A percentile compares a stretch with the other conserved stretches of the same genome.
phyloP scores from a whole-genome alignment of 768 basidiomycete species.

The Hygrophorus russula region DNA sequence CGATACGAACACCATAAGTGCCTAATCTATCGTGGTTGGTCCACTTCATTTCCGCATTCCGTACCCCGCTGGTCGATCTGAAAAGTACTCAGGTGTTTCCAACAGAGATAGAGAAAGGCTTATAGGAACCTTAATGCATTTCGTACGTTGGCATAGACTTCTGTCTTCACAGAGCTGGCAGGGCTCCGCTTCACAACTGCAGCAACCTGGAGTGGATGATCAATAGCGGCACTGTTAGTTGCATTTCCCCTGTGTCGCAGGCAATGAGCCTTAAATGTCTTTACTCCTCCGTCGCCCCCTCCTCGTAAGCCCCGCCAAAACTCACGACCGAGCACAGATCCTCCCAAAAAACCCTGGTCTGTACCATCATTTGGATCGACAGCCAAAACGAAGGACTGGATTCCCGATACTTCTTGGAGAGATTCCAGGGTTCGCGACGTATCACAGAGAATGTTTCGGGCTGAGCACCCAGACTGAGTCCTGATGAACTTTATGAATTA shows the following conservation, averaged over 20 bases:
- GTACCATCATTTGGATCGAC: constrained; percentile 37
- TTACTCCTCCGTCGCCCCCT: constrained; percentile 48
- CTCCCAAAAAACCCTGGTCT: constrained; percentile 53
- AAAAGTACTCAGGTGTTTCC: background rate
- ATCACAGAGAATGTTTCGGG: constrained; percentile 33
- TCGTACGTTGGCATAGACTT: constrained; percentile 45
- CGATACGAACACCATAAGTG: constrained; percentile 44
- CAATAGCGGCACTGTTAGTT: constrained; percentile 8
- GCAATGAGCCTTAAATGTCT: constrained; percentile 40
- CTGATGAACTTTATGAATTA: background rate
- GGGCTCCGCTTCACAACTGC: constrained; percentile 16
- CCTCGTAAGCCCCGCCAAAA: constrained; percentile 54
- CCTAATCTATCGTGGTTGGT: constrained; percentile 49
- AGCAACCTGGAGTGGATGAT: constrained; percentile 6
- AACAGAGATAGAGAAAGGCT: constrained; percentile 5
- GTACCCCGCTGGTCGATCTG: constrained; percentile 45
- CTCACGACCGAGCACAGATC: constrained; percentile 46
- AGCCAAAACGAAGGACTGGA: constrained; percentile 53
- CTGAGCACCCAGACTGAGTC: constrained; percentile 17
- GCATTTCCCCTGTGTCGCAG: constrained; percentile 16
- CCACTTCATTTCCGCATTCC: constrained; percentile 70
- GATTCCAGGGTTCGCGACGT: constrained; percentile 45
- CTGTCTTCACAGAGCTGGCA: constrained; percentile 34
- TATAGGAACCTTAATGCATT: constrained; percentile 37
- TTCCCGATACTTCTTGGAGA: constrained; percentile 33